Evolutionary conservation across 345 rosid species (phyloP).

Genomic region (Mangifera indica): DNA sequence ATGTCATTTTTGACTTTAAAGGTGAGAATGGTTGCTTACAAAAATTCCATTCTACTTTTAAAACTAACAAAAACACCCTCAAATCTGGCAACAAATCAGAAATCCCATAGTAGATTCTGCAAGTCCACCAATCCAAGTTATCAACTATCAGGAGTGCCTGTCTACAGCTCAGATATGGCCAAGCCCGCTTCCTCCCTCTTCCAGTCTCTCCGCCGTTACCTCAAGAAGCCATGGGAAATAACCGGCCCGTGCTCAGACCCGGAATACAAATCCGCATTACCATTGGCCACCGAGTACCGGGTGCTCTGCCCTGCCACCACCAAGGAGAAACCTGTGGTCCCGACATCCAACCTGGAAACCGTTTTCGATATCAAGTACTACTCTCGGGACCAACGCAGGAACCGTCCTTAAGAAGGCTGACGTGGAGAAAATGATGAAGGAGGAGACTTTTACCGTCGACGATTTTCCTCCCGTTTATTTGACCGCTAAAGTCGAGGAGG

Average conservation of each 20-base stretch:
- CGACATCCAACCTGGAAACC: slow-evolving; percentile 74
- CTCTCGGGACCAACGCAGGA: slow-evolving; percentile 78
- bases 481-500: slow-evolving; percentile 68
- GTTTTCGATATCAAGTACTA: slow-evolving; percentile 87
- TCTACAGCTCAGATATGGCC: slow-evolving; percentile 46
- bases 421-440: slow-evolving; percentile 74
- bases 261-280: slow-evolving; percentile 61
- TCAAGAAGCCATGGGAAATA: slow-evolving; percentile 94
- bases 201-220: slow-evolving; percentile 61
- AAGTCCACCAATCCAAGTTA: too few relatives aligned
- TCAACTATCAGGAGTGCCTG: too few relatives aligned
- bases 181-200: slow-evolving; percentile 54
- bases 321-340: slow-evolving; percentile 53
- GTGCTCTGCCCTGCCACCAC: slow-evolving; percentile 70
- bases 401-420: slow-evolving; percentile 77
- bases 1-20: too few relatives aligned
- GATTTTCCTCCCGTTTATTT: slow-evolving; percentile 81
- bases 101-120: too few relatives aligned
- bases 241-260: slow-evolving; percentile 93
- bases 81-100: too few relatives aligned
- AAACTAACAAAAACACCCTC: too few relatives aligned
- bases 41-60: too few relatives aligned
- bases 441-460: slow-evolving; percentile 55
- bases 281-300: slow-evolving; percentile 70
- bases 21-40: too few relatives aligned